Evolutionary conservation across 768 basidiomycete species (phyloP).

Genomic region (Tylopilus vinaceipallidus): DNA sequence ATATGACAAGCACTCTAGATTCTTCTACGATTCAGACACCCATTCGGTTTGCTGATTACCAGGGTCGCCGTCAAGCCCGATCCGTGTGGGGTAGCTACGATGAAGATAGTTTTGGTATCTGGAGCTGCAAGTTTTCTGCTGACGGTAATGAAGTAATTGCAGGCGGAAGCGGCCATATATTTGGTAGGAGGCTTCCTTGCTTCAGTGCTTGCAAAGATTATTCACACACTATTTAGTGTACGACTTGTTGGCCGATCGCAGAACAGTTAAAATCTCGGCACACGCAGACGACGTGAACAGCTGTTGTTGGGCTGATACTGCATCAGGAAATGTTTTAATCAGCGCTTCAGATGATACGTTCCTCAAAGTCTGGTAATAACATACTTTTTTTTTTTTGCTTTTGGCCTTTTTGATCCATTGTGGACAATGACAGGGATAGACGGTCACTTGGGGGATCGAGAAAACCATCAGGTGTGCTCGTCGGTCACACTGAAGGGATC

Average conservation of each 20-base stretch:
- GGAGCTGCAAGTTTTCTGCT: slow-evolving; percentile 94
- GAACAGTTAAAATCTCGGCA: slow-evolving; percentile 83
- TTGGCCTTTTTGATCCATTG: background rate
- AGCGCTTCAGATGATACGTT: slow-evolving; percentile 95
- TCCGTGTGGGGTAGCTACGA: slow-evolving; percentile 34
- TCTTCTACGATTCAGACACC: slow-evolving; percentile 59
- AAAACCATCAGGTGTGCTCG: slow-evolving; percentile 89
- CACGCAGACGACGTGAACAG: slow-evolving; percentile 93
- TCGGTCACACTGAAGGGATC: slow-evolving; percentile 95
- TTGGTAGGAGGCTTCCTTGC: slow-evolving; percentile 42
- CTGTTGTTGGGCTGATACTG: slow-evolving; percentile 92
- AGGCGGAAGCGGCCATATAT: slow-evolving; percentile 81
- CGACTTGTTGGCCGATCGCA: slow-evolving; percentile 76
- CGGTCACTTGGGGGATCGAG: slow-evolving; percentile 44
- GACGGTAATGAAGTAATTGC: slow-evolving; percentile 96
- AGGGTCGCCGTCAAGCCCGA: slow-evolving; percentile 36
- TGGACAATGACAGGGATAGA: slow-evolving; percentile 42
- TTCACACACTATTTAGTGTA: slow-evolving; percentile 57
- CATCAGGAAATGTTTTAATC: slow-evolving; percentile 90
- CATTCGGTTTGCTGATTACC: slow-evolving; percentile 56
- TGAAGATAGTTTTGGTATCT: slow-evolving; percentile 68
- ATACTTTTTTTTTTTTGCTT: background rate
- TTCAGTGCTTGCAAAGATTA: background rate
- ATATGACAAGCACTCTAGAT: slow-evolving; percentile 73
- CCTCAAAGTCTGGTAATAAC: slow-evolving; percentile 88